Evolutionary conservation across 768 basidiomycete genomes (phyloP), one percentile per base, ranked within the genome.

Genomic region (Agrocybe chaxingu): DNA sequence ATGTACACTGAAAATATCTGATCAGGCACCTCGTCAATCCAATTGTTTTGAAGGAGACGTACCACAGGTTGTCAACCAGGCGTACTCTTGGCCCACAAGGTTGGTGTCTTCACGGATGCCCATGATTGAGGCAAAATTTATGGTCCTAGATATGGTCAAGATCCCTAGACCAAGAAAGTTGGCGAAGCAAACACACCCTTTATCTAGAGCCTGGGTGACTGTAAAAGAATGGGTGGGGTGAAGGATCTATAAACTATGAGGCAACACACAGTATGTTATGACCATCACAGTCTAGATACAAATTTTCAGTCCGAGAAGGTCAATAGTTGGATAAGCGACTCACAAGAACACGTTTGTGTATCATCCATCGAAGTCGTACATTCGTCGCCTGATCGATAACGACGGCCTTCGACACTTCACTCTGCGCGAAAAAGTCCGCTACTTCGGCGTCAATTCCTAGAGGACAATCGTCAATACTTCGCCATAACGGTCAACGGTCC

Each of bases 1-100:
- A 73, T 72, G 52, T 74, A 73, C 5, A 73, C 72, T 73, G 41
- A 18, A 50, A 32, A 39, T 18, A 5, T 10, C 4, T 13, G 8
- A 47, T 7, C 13, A 46, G 29, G n/a, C 3, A 9, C 9, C 11
- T 13, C 7, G 38, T 16, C 8, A 18, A 32, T 9, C 7, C 16
- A 39, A 16, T 16, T 16, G 30, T 4, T 16, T 13, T 9, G 37
- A 45, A 18, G 32, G 12, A n/a, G 18, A 55, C 72, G 7, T 55
- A 75, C 73, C 72, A 53, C 75, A 77, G 39, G 75, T 75, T 10
- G 75, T 75, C 6, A 77, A 57, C 70, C 76, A 75, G 4, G 73
- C 70, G 54, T 79, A 79, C 57, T 77, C 68, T 60, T 80, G 77
- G 0, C 79, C 78, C 30, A 66, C 61, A 13, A 81, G 71, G 41